These are phyloP conservation scores for Eutypella sp. DNA, from an alignment of 2,329 filamentous ascomycete genomes.

Conservation along the genomic window DNA sequence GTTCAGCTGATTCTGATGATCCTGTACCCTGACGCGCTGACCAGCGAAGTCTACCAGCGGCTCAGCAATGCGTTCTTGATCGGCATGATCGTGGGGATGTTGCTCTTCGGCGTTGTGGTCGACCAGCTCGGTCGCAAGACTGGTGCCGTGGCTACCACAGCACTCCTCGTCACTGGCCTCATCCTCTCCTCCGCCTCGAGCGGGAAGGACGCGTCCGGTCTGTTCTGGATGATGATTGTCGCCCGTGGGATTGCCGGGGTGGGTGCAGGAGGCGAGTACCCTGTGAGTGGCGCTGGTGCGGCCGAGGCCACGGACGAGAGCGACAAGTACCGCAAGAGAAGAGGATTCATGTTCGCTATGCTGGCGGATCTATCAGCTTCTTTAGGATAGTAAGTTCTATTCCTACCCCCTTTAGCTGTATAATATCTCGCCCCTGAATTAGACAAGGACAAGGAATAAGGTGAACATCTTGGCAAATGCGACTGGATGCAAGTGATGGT, in stretches of 20 bases:
- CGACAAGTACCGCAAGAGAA: slow-evolving; percentile 35
- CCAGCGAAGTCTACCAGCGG: slow-evolving; percentile 40
- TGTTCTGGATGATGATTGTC: slow-evolving; percentile 48
- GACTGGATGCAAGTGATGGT: too few relatives aligned
- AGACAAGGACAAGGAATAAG: too few relatives aligned
- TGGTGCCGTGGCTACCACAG: slow-evolving; percentile 41
- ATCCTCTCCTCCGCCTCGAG: slow-evolving; percentile 40
- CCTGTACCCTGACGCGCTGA: slow-evolving; percentile 38
- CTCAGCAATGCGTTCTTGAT: slow-evolving; percentile 52
- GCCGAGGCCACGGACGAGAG: slow-evolving; percentile 50
- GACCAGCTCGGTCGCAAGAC: slow-evolving; percentile 46
- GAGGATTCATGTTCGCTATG: slow-evolving; percentile 54
- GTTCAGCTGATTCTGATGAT: slow-evolving; percentile 35
- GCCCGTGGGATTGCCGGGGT: slow-evolving; percentile 35
- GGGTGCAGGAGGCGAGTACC: slow-evolving; percentile 48
- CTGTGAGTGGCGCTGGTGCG: slow-evolving; percentile 44
- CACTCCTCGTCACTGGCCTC: slow-evolving; percentile 42
- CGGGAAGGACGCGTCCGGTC: slow-evolving; percentile 31
- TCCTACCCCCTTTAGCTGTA: not conserved
- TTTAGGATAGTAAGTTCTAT: slow-evolving; percentile 35
- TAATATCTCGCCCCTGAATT: too few relatives aligned
- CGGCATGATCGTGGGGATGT: slow-evolving; percentile 52
- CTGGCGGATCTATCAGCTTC: slow-evolving; percentile 45
- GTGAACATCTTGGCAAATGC: too few relatives aligned
- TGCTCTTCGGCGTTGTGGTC: slow-evolving; percentile 45